Evolutionary conservation across 352 stramenopile genomes (phyloP), one percentile per base, ranked within the genome.

Genomic region (Nothophytophthora sp.): DNA sequence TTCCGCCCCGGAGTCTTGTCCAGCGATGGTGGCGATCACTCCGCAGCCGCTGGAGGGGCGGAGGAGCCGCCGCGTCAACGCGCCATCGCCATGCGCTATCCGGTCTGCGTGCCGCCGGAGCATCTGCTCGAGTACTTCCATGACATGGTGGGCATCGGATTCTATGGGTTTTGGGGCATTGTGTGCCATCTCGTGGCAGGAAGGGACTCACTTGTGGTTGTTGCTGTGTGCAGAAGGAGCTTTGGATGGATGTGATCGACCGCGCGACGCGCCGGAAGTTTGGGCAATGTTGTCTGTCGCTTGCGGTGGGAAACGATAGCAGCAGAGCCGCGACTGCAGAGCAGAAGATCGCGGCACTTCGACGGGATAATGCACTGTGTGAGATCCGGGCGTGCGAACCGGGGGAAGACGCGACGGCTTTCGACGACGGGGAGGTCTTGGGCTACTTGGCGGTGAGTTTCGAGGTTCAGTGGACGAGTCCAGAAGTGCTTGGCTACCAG

Each of bases 221-320:
- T n/a, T n/a, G 35, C 36, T 13, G 18, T 4, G 4, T 33, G n/a
- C 47, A 83, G 42, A 57, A 60, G 45, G 41, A 82, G 46, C 54
- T 92, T 20, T 50, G 59, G 29, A 37, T 90, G 16, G 81, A 92
- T 22, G 75, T 92, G 46, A 74, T 88, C 23, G 78, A 92, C 43
- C 72, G 71, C 27, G 25, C 24, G 3, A 71, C 69, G 1, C 48
- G 74, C 10, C 73, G 55, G 20, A 72, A 73, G 24, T 51, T 71
- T 23, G 80, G 79, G 4, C 48, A 60, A 16, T 77, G 66, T 28
- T 43, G 25, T 3, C 12, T 82, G 10, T 40, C 55, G 37, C 32
- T 82, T 9, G 27, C 44, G 12, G 10, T 65, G 24, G n/a, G 39
- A 12, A 44, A 5, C 12, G 11, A 19, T 5, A 48, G 5, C 35